These are phyloP conservation scores for Cyclospora cayetanensis DNA, from an alignment of 169 alveolate genomes.

Conservation along the genomic window DNA sequence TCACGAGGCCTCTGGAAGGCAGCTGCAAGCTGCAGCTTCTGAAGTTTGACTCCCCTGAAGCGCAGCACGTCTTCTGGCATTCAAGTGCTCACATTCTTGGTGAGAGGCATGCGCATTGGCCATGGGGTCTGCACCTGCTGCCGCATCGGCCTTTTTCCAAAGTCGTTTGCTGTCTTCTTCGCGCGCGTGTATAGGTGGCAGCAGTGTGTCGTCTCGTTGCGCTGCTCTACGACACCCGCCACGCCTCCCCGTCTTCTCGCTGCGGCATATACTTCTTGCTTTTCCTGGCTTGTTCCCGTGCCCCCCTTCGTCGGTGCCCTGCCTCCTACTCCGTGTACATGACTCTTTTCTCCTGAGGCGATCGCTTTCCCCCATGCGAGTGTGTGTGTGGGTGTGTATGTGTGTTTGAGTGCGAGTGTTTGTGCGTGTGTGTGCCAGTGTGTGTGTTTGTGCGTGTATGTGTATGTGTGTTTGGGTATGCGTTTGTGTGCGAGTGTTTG, in stretches of 20 bases:
- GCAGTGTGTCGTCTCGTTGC: neutral
- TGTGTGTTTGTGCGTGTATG: neutral
- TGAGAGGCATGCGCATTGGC: neutral
- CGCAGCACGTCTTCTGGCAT: conserved; percentile 97
- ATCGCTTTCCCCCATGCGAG: too few relatives aligned
- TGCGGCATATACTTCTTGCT: neutral
- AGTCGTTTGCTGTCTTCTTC: too few relatives aligned
- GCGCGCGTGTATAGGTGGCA: neutral
- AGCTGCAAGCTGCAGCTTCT: conserved; percentile 80
- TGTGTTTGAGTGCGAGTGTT: too few relatives aligned
- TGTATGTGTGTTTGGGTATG: neutral
- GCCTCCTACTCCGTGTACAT: too few relatives aligned
- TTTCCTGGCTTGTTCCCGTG: neutral
- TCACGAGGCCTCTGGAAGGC: conserved; percentile 97
- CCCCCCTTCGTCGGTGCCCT: too few relatives aligned
- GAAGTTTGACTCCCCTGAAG: conserved; percentile 94
- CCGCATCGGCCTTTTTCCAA: neutral
- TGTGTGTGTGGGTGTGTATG: too few relatives aligned
- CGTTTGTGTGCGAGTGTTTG: neutral
- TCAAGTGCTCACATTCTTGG: conserved; percentile 98
- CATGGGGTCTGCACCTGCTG: neutral
- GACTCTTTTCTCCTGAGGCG: too few relatives aligned
- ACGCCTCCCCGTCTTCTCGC: neutral
- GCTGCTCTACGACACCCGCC: neutral
- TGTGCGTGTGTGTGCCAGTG: neutral